Evolutionary conservation across 2,329 filamentous ascomycete species (phyloP).

Genomic region (Fusarium sp.): DNA sequence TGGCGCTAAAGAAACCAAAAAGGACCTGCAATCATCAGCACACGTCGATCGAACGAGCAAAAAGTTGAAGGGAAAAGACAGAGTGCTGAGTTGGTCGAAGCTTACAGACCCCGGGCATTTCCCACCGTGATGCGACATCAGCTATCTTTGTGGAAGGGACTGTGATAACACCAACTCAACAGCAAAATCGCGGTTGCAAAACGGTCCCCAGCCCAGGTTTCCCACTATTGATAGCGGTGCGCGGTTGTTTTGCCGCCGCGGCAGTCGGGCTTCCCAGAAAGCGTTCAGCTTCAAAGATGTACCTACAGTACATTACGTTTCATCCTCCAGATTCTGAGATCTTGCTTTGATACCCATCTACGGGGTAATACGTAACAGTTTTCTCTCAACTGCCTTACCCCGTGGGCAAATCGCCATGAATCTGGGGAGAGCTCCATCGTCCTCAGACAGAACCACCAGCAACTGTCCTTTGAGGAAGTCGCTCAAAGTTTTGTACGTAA

Average conservation of each 20-base stretch:
- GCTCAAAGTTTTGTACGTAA: constrained; percentile 41
- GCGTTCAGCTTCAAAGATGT: not conserved
- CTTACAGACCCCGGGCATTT: constrained; percentile 8
- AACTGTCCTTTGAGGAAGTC: constrained; percentile 21
- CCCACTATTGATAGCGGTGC: constrained; percentile 17
- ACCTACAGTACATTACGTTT: not conserved
- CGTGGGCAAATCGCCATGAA: constrained; percentile 34
- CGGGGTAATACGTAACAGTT: constrained; percentile 42
- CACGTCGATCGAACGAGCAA: constrained; percentile 23
- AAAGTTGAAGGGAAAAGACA: constrained; percentile 9
- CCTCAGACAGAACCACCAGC: constrained; percentile 9
- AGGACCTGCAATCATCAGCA: constrained; percentile 13
- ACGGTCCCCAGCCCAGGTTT: not conserved
- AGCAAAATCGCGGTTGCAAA: not conserved
- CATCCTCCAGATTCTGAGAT: constrained; percentile 12
- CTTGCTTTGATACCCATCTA: constrained; percentile 30
- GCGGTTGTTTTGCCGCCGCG: constrained; percentile 29
- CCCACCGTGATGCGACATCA: constrained; percentile 29
- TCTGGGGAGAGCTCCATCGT: constrained; percentile 41
- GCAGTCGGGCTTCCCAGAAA: constrained; percentile 26
- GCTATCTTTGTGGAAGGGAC: constrained; percentile 14
- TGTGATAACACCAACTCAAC: constrained; percentile 17
- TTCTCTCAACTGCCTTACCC: constrained; percentile 35
- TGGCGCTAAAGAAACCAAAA: constrained; percentile 15
- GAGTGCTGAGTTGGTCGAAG: constrained; percentile 16